A percentile compares a stretch with the other conserved stretches of the same genome.
phyloP scores from a whole-genome alignment of 768 basidiomycete genomes.

The Butyriboletus loyo region DNA sequence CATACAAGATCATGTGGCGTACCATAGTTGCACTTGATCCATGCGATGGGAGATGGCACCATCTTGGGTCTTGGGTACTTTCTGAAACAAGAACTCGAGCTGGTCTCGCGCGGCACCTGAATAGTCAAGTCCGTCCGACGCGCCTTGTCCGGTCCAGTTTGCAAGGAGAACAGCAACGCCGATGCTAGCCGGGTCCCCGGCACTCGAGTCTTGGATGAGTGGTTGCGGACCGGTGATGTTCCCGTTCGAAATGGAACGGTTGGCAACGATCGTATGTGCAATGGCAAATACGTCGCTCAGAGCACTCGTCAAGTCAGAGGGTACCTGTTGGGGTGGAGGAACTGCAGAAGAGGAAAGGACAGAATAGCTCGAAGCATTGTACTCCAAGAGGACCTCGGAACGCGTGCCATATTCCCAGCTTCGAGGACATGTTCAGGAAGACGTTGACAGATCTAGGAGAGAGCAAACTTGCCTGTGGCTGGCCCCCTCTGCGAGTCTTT shows the following conservation, averaged over 20 bases:
- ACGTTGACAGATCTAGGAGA: no score
- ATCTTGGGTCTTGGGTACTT: conserved; percentile 60
- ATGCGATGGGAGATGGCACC: conserved; percentile 82
- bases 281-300: conserved; percentile 59
- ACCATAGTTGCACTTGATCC: conserved; percentile 72
- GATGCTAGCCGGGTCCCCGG: conserved; percentile 76
- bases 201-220: conserved; percentile 56
- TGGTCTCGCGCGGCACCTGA: conserved; percentile 63
- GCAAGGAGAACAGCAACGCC: conserved; percentile 66
- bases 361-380: conserved; percentile 43
- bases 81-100: conserved; percentile 55
- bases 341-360: conserved; percentile 35
- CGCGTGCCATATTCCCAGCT: conserved; percentile 58
- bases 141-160: conserved; percentile 45
- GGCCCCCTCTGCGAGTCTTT: conserved; percentile 40
- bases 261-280: conserved; percentile 45
- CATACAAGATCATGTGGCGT: background rate
- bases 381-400: conserved; percentile 50
- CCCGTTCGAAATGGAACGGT: conserved; percentile 42
- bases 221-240: conserved; percentile 52
- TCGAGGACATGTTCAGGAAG: background rate
- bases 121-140: conserved; percentile 49
- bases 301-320: conserved; percentile 22
- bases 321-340: conserved; percentile 27
- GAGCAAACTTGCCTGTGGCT: conserved; percentile 35